Percentiles rank a stretch among this genome's conserved stretches.
phyloP scores from a whole-genome alignment of 2,329 filamentous ascomycete species.

The Colletotrichum scovillei region DNA sequence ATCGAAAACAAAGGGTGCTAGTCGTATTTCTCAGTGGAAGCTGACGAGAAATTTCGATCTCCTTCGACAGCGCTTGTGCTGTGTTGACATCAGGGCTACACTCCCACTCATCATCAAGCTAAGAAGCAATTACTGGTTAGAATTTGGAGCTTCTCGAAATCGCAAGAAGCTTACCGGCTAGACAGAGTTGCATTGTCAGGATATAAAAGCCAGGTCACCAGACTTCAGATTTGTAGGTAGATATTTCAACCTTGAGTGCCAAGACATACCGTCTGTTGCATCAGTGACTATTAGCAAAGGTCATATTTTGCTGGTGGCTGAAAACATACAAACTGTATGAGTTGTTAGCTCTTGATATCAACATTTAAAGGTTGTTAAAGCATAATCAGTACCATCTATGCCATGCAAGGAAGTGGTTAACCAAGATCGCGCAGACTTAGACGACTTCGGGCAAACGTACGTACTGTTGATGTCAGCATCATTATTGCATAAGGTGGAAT shows the following conservation, averaged over 20 bases:
- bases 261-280: not conserved
- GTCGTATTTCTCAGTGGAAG: not conserved
- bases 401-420: not conserved
- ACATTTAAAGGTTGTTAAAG: not conserved
- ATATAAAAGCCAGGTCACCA: not conserved
- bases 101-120: slow-evolving; percentile 13
- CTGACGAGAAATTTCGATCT: not conserved
- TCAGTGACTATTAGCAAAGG: not conserved
- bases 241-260: not conserved
- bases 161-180: not conserved
- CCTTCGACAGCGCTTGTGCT: not conserved
- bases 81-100: not conserved
- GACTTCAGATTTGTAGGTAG: not conserved
- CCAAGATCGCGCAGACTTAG: not conserved
- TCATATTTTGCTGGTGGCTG: not conserved
- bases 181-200: not conserved
- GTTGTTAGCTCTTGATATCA: not conserved
- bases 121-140: not conserved
- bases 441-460: not conserved
- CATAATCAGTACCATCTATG: not conserved
- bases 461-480: not conserved
- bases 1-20: not conserved
- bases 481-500: not conserved
- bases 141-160: not conserved
- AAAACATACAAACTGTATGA: not conserved